Evolutionary conservation across 1,284 basidiomycete species (phyloP), one percentile per base, ranked within the genome.

Genomic region (Rhodotorula sp.): DNA sequence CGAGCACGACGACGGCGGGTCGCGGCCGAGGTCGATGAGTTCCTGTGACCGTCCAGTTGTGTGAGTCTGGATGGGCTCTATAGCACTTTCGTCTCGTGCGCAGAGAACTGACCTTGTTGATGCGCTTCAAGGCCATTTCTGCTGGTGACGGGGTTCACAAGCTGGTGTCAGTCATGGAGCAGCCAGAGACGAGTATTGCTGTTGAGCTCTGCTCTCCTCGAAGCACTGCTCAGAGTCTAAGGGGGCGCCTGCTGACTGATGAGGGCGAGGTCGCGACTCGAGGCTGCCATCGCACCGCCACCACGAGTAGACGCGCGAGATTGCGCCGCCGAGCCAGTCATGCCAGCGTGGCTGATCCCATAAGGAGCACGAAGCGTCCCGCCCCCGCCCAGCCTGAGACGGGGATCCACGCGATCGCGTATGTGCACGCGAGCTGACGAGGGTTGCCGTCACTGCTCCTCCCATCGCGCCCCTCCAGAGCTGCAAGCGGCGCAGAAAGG

Each of bases 1-100:
- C 79, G 92, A 94, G 89, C 94, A 97, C 72, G 95, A 97, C 69
- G 92, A 93, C 77, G 94, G 94, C 81, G 94, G 94, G 85, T 97
- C 94, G 80, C 93, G 92, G 71, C 92, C 93, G 82, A 97, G 93
- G 85, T 97, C 94, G 83, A 92, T 86, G 86, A 97, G 88, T 88
- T 97, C 94, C 94, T 97, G 81, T 70, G 77, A 62, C 74, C 31
- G n/a, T 23, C 1, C 15, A 15, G 8, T 28, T 28, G 14, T 47
- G 58, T 16, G 56, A n/a, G 45, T 6, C 5, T 8, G 23, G 47
- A 15, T 10, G 23, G 2, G 18, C 19, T 57, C 18, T 2, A 18
- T 23, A 1, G 19, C 21, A n/a, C 19, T 19, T 43, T 38, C 38
- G n/a, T 10, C 26, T 10, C 28, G 60, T 31, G 28, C 31, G 19